phyloP scores from a whole-genome alignment of 495 filamentous ascomycete species.

The Aspergillus egyptiacus region DNA sequence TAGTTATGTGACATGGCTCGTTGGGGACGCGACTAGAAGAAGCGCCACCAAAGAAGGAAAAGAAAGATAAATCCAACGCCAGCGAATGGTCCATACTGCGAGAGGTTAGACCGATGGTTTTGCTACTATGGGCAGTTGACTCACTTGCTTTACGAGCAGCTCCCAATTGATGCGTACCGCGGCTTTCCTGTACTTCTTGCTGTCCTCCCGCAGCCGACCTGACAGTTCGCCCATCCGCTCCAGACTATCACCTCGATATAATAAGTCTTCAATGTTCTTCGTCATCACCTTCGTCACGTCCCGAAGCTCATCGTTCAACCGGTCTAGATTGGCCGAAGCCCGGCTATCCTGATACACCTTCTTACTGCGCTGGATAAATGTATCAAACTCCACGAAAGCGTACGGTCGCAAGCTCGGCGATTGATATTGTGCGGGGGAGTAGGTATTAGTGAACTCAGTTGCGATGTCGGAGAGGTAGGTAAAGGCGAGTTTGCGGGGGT shows the following conservation, averaged over 20 bases:
- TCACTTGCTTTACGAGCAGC: constrained; percentile 81
- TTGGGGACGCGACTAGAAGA: constrained; percentile 55
- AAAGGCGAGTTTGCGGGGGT: constrained; percentile 97
- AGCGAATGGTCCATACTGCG: constrained; percentile 79
- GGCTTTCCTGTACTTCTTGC: constrained; percentile 84
- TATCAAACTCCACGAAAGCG: constrained; percentile 96
- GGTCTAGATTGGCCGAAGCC: constrained; percentile 78
- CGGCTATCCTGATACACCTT: constrained; percentile 91
- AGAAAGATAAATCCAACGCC: constrained; percentile 72
- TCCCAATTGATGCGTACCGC: constrained; percentile 99
- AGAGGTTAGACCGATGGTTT: constrained; percentile 19
- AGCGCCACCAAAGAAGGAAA: constrained; percentile 85
- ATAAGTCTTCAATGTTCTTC: constrained; percentile 97
- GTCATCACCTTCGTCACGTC: constrained; percentile 99
- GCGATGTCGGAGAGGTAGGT: constrained; percentile 94
- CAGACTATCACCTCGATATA: constrained; percentile 90
- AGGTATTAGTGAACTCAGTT: constrained; percentile 84
- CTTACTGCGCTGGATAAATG: constrained; percentile 89
- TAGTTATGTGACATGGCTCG: constrained; percentile 9
- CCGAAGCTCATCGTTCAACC: constrained; percentile 88
- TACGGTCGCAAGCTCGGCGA: constrained; percentile 77
- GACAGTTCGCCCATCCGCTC: constrained; percentile 98
- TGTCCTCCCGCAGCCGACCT: constrained; percentile 78
- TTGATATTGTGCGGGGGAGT: constrained; percentile 65
- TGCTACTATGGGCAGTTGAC: constrained; percentile 14